Evolutionary conservation across 768 basidiomycete species (phyloP), one percentile per base, ranked within the genome.

Genomic region (Mycena venus): DNA sequence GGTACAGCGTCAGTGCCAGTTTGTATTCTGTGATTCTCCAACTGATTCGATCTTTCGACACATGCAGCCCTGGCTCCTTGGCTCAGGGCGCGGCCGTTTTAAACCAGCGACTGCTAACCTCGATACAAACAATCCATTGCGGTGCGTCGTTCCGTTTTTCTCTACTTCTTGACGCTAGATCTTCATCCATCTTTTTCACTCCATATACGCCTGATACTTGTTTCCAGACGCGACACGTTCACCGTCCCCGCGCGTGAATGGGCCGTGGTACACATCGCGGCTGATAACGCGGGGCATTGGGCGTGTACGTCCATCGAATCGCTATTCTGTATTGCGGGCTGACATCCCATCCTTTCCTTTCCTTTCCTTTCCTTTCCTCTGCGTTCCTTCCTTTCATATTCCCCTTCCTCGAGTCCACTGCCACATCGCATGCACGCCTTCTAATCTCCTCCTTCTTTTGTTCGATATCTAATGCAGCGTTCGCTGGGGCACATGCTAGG

Each of bases 271-370:
- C 72, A 72, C 11, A 73, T 76, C 42, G 62, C 73, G 21, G 60
- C 75, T 2, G 63, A 76, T 47, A 76, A 64, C 40, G 44, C 75
- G 2, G 75, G 75, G 9, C 70, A 76, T 23, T 76, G 75, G 75
- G 75, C 75, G 1, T 76, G 75, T 76, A 32, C 40, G 72, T 76
- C n/a, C n/a, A n/a, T n/a, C n/a, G n/a, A n/a, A n/a, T n/a, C n/a
- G n/a, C n/a, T n/a, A n/a, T n/a, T n/a, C n/a, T n/a, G n/a, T n/a
- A n/a, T n/a, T n/a, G n/a, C n/a, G n/a, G n/a, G n/a, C n/a, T n/a
- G n/a, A n/a, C n/a, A n/a, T n/a, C n/a, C n/a, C n/a, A n/a, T n/a
- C n/a, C n/a, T n/a, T n/a, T n/a, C n/a, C n/a, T n/a, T n/a, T n/a
- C n/a, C n/a, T n/a, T n/a, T n/a, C n/a, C n/a, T n/a, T n/a, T n/a